A percentile compares a stretch with the other conserved stretches of the same genome.
Evolutionary conservation across 768 basidiomycete species (phyloP).

Genomic region (Aureoboletus auriporus): DNA sequence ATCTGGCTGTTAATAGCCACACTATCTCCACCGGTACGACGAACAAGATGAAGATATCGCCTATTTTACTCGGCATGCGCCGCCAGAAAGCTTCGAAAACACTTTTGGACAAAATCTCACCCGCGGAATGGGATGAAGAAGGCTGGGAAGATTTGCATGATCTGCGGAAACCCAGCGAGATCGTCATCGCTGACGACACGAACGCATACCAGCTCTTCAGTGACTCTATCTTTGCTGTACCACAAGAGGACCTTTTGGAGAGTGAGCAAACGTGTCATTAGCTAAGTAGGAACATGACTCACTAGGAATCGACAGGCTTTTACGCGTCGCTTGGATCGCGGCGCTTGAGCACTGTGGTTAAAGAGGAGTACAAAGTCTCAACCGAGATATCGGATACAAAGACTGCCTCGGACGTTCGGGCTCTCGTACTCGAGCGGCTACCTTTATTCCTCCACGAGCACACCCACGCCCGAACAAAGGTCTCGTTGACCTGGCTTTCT

Average conservation of each 20-base stretch:
- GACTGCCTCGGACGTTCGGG: conserved; percentile 47
- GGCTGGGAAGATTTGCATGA: conserved; percentile 74
- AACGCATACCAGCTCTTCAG: conserved; percentile 78
- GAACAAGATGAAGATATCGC: conserved; percentile 60
- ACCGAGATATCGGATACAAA: conserved; percentile 47
- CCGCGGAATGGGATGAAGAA: conserved; percentile 51
- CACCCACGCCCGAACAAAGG: conserved; percentile 55
- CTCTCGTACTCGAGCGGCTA: conserved; percentile 74
- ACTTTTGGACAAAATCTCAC: conserved; percentile 16
- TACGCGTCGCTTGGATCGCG: conserved; percentile 74
- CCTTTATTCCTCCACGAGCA: conserved; percentile 93
- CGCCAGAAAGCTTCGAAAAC: conserved; percentile 39
- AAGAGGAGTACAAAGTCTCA: conserved; percentile 68
- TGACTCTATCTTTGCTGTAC: conserved; percentile 68
- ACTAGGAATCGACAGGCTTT: conserved; percentile 46
- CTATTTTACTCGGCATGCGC: conserved; percentile 73
- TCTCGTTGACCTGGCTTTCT: conserved; percentile 66
- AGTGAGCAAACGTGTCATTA: conserved; percentile 33
- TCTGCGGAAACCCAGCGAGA: conserved; percentile 61
- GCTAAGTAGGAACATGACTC: not conserved
- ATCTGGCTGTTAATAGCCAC: conserved; percentile 72
- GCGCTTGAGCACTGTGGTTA: conserved; percentile 66
- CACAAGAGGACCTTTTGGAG: conserved; percentile 91
- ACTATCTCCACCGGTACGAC: conserved; percentile 47
- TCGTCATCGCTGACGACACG: conserved; percentile 85